These are phyloP conservation scores for Corymbia calophylla DNA, from an alignment of 441 rosid species.

Conservation along the genomic window DNA sequence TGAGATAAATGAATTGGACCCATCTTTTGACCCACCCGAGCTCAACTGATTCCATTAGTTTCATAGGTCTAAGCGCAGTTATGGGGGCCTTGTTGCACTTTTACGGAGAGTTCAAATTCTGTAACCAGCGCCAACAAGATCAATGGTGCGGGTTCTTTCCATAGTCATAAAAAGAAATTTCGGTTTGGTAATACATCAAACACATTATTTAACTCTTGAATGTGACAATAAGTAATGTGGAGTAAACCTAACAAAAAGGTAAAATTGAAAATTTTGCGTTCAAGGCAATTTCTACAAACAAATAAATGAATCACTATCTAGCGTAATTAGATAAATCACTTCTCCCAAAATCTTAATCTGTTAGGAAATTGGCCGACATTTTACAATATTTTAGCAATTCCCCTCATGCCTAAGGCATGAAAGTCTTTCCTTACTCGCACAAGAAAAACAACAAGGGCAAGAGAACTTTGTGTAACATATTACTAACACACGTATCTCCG, in stretches of 20 bases:
- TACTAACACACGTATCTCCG: too few relatives aligned
- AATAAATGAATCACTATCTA: background rate
- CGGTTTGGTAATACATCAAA: background rate
- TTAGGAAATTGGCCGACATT: too few relatives aligned
- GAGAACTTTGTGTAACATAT: too few relatives aligned
- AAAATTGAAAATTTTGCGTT: background rate
- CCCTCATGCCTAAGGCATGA: background rate
- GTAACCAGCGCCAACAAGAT: background rate
- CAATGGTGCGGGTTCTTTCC: background rate
- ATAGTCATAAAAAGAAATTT: background rate
- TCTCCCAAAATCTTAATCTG: too few relatives aligned
- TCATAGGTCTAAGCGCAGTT: too few relatives aligned
- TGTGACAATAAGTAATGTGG: background rate
- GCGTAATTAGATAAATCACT: background rate
- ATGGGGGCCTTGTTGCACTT: background rate
- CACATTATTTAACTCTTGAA: background rate
- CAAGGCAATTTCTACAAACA: background rate
- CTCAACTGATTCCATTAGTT: too few relatives aligned
- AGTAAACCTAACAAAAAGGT: background rate
- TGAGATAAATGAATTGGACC: too few relatives aligned
- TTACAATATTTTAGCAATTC: background rate
- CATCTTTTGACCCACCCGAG: too few relatives aligned
- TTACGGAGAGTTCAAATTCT: background rate
- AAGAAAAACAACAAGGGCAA: background rate
- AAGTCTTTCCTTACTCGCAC: background rate